phyloP scores from a whole-genome alignment of 768 basidiomycete genomes.

The Auriscalpium orientale region DNA sequence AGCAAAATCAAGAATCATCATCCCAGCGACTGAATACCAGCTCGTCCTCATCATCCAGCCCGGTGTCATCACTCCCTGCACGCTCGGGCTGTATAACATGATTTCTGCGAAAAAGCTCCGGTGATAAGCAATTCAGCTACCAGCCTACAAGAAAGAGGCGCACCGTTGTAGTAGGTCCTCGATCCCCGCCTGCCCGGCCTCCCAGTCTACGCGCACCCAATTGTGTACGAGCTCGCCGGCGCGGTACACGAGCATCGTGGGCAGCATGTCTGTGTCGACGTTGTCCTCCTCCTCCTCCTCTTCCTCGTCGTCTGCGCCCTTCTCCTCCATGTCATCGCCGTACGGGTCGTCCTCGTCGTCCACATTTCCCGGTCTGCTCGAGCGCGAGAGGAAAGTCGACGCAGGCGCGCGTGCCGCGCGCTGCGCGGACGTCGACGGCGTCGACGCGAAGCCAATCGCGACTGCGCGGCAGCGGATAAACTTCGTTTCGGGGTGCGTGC shows the following conservation, averaged over 20 bases:
- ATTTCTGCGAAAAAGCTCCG: not conserved
- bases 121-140: not conserved
- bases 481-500: slow-evolving; percentile 63
- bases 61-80: not conserved
- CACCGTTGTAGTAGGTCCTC: slow-evolving; percentile 64
- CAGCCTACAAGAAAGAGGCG: not conserved
- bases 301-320: slow-evolving; percentile 28
- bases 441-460: slow-evolving; percentile 62
- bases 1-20: not conserved
- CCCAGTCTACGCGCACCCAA: slow-evolving; percentile 88
- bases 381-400: slow-evolving; percentile 7
- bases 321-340: slow-evolving; percentile 23
- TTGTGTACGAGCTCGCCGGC: slow-evolving; percentile 80
- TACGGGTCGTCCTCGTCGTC: slow-evolving; percentile 46
- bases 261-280: slow-evolving; percentile 73
- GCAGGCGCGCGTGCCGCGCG: slow-evolving; percentile 5
- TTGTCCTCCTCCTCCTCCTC: slow-evolving; percentile 48
- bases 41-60: slow-evolving; percentile 13
- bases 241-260: slow-evolving; percentile 72
- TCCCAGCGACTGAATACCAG: slow-evolving; percentile 6
- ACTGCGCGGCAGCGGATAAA: slow-evolving; percentile 78
- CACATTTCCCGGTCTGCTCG: slow-evolving; percentile 14
- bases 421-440: slow-evolving; percentile 13
- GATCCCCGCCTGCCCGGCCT: slow-evolving; percentile 58
- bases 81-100: slow-evolving; percentile 1